These are phyloP conservation scores for Penicillium sp. DNA, from an alignment of 2,329 filamentous ascomycete genomes.

Conservation along the genomic window DNA sequence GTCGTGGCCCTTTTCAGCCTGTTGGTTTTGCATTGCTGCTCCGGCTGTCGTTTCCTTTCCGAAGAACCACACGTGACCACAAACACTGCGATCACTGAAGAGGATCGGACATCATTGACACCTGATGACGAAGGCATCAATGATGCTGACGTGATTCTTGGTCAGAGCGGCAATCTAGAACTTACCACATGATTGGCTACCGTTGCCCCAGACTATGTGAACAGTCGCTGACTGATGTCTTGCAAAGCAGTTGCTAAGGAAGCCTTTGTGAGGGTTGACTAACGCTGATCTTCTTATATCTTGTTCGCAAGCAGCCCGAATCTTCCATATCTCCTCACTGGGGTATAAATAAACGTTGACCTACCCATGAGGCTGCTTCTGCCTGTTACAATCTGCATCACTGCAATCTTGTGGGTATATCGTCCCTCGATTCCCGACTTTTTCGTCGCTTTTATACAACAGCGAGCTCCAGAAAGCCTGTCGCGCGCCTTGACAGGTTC, in stretches of 20 bases:
- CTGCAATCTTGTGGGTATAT: constrained; percentile 32
- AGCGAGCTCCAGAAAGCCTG: constrained; percentile 15
- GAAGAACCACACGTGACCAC: neutral
- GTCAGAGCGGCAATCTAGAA: constrained; percentile 16
- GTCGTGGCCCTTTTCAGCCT: too few relatives aligned
- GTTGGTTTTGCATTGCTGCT: too few relatives aligned
- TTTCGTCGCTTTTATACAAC: constrained; percentile 18
- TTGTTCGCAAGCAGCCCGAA: constrained; percentile 22
- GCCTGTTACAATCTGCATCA: constrained; percentile 38
- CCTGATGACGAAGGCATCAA: neutral
- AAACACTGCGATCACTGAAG: neutral
- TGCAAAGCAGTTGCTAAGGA: constrained; percentile 18
- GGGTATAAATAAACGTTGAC: constrained; percentile 31
- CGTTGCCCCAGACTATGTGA: neutral
- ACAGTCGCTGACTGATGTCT: constrained; percentile 25
- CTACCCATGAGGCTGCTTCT: constrained; percentile 37
- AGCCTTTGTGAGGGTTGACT: constrained; percentile 28
- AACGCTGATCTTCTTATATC: constrained; percentile 22
- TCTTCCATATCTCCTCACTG: constrained; percentile 6
- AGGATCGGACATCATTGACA: neutral
- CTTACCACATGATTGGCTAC: constrained; percentile 1
- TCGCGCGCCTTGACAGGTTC: constrained; percentile 16
- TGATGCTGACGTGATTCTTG: constrained; percentile 29
- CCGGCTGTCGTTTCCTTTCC: too few relatives aligned
- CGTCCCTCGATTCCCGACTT: constrained; percentile 20